Conservation (phyloP, 1,284 basidiomycete genomes). For the Rhodotorula sp. region DNA sequence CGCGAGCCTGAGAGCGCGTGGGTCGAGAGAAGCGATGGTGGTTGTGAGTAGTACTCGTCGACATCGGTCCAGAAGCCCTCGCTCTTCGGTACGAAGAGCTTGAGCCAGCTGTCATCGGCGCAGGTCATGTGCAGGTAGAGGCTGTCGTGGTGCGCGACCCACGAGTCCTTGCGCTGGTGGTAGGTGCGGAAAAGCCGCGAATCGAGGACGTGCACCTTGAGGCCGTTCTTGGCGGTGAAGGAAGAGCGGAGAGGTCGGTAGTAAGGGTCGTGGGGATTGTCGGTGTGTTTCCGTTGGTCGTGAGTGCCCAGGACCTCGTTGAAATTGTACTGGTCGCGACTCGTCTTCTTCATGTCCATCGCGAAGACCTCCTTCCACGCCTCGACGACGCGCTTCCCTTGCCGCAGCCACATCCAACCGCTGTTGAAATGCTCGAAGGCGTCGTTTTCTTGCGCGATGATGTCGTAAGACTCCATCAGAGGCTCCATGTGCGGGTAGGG, state of each 20-base stretch:
- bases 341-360: conserved; percentile 19
- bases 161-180: conserved; percentile 4
- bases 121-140: conserved; percentile 27
- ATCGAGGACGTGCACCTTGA: conserved; percentile 28
- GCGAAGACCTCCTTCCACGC: conserved; percentile 32
- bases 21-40: conserved; percentile 27
- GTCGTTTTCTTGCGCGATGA: conserved; percentile 32
- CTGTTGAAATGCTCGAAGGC: conserved; percentile 30
- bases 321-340: conserved; percentile 33
- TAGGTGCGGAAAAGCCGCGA: conserved; percentile 9
- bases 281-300: too few species aligned
- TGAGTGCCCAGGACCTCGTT: conserved; percentile 16
- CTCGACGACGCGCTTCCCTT: not conserved
- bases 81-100: conserved; percentile 20
- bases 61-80: conserved; percentile 42
- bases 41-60: conserved; percentile 33
- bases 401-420: conserved; percentile 36
- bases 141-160: conserved; percentile 14
- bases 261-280: not conserved
- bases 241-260: conserved; percentile 1
- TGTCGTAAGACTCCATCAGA: conserved; percentile 23
- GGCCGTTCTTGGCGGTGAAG: conserved; percentile 26
- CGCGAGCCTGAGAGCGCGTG: conserved; percentile 11
- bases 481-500: conserved; percentile 36
- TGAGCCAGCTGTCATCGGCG: conserved; percentile 26